phyloP scores from a whole-genome alignment of 371 early-diverging fungal genomes.

The Apophysomyces sp. region DNA sequence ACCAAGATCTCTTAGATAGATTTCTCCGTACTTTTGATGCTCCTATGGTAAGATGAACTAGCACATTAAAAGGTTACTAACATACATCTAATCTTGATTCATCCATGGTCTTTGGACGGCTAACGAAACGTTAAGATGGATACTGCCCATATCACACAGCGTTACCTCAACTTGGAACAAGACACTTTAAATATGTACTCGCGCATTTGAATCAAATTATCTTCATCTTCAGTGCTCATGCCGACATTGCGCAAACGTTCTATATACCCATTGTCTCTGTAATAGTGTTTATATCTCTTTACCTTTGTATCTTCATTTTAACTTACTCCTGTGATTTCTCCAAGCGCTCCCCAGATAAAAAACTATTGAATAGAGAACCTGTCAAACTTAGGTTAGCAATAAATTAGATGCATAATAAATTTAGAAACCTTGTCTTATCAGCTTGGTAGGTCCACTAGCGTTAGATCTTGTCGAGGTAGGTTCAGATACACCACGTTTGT shows the following conservation, averaged over 20 bases:
- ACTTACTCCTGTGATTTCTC: conserved; percentile 54
- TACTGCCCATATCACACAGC: background rate
- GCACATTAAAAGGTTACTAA: background rate
- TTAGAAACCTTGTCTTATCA: conserved; percentile 19
- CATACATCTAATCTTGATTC: conserved; percentile 20
- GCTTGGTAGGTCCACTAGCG: conserved; percentile 8
- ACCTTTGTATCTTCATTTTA: background rate
- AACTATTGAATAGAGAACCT: conserved; percentile 26
- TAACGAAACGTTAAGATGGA: background rate
- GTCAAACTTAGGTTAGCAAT: background rate
- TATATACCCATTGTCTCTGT: conserved; percentile 56
- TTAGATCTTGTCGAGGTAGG: conserved; percentile 4
- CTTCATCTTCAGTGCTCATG: conserved; percentile 78
- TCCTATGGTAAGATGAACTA: background rate
- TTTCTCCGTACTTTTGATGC: conserved; percentile 35
- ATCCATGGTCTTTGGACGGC: conserved; percentile 31
- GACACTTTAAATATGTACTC: conserved; percentile 78
- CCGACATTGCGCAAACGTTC: conserved; percentile 67
- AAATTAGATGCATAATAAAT: background rate
- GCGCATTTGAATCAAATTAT: conserved; percentile 70
- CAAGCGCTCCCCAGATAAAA: conserved; percentile 11
- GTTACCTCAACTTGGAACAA: conserved; percentile 52
- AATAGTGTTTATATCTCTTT: background rate
- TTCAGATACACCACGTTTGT: conserved; percentile 13
- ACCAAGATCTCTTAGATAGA: conserved; percentile 60